Evolutionary conservation across 306 rosid species (phyloP).

Genomic region (Cucumis cinereus): DNA sequence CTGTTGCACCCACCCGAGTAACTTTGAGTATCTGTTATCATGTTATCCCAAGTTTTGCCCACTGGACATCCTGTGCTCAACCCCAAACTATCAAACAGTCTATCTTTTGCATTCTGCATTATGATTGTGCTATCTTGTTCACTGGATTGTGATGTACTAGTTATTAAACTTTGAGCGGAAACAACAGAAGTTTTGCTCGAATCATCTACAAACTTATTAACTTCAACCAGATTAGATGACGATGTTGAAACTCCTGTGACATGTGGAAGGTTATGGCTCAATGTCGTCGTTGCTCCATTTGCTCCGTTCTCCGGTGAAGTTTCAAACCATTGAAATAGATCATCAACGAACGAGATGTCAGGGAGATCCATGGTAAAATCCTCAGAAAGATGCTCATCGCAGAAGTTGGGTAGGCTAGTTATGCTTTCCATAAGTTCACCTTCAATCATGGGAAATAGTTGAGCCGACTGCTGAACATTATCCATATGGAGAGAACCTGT

Average conservation of each 20-base stretch:
- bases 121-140: constrained; percentile 17
- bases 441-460: neutral
- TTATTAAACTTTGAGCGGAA: constrained; percentile 18
- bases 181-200: constrained; percentile 12
- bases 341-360: constrained; percentile 35
- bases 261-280: constrained; percentile 25
- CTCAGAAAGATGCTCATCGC: constrained; percentile 21
- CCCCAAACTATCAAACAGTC: constrained; percentile 25
- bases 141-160: constrained; percentile 12
- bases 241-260: constrained; percentile 24
- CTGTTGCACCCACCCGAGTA: constrained; percentile 12
- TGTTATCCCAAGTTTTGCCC: constrained; percentile 31
- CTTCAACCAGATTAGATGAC: constrained; percentile 24
- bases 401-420: constrained; percentile 8
- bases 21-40: constrained; percentile 17
- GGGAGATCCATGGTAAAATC: constrained; percentile 27
- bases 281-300: neutral
- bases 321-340: constrained; percentile 47
- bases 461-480: neutral
- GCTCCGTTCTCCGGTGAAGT: constrained; percentile 27
- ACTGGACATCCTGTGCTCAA: constrained; percentile 18
- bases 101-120: constrained; percentile 6
- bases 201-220: neutral
- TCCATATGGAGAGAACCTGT: neutral
- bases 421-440: constrained; percentile 16